A percentile compares a stretch with the other conserved stretches of the same genome.
Evolutionary conservation across 768 basidiomycete species (phyloP).

Genomic region (Tulasnella sp.): DNA sequence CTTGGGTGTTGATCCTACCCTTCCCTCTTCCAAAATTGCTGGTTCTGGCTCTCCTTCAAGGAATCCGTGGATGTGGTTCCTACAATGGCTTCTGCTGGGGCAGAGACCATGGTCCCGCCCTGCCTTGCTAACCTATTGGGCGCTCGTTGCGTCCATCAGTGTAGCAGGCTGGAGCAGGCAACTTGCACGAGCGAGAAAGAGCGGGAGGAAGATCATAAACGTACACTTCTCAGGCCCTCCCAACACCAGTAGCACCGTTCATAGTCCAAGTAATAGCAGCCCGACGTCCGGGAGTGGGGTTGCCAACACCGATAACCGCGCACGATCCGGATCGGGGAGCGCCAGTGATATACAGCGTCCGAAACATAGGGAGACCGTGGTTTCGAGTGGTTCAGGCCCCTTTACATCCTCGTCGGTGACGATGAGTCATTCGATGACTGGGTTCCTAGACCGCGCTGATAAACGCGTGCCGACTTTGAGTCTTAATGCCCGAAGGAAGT

Average conservation of each 20-base stretch:
- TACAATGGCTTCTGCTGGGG: conserved; percentile 71
- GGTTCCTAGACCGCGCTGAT: conserved; percentile 74
- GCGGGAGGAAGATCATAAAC: background rate
- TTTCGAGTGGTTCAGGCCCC: background rate
- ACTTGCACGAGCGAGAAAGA: conserved; percentile 32
- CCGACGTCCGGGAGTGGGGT: too few relatives aligned
- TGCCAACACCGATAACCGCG: background rate
- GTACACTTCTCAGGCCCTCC: background rate
- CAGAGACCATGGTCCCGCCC: conserved; percentile 68
- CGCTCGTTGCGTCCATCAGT: conserved; percentile 60
- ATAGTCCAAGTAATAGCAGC: too few relatives aligned
- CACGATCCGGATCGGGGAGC: background rate
- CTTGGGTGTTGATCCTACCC: conserved; percentile 28
- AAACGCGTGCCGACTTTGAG: conserved; percentile 83
- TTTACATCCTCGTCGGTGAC: background rate
- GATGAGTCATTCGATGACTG: conserved; percentile 30
- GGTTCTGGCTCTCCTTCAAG: conserved; percentile 26
- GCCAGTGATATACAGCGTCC: too few relatives aligned
- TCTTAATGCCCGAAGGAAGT: conserved; percentile 88
- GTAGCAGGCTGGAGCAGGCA: conserved; percentile 95
- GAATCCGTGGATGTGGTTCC: conserved; percentile 80
- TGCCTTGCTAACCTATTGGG: conserved; percentile 79
- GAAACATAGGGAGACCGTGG: too few relatives aligned
- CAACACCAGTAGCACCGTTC: background rate
- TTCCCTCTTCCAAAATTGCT: conserved; percentile 21